These are phyloP conservation scores for Corniculantispora saksenae DNA, from an alignment of 2,329 filamentous ascomycete species.

Conservation along the genomic window DNA sequence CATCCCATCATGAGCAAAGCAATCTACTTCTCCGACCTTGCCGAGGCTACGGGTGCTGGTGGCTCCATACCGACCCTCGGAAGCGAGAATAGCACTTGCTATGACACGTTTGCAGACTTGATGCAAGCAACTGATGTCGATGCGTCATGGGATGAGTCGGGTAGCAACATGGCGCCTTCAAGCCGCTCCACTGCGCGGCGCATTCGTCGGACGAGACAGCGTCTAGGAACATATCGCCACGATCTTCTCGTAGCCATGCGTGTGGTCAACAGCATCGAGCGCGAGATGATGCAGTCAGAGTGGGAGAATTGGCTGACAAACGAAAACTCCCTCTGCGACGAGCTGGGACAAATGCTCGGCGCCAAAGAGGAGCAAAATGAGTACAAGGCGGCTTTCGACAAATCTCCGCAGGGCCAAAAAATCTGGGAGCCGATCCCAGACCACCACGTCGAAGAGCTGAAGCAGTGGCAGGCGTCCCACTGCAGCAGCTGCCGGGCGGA, in stretches of 20 bases:
- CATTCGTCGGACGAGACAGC: constrained; percentile 77
- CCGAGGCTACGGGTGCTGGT: constrained; percentile 55
- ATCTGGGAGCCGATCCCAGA: constrained; percentile 28
- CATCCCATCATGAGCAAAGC: constrained; percentile 81
- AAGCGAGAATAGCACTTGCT: constrained; percentile 55
- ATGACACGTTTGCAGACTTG: constrained; percentile 62
- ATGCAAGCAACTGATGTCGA: constrained; percentile 60
- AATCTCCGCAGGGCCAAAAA: constrained; percentile 33
- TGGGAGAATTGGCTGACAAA: constrained; percentile 91
- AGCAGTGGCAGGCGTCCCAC: constrained; percentile 12
- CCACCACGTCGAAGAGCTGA: constrained; percentile 8
- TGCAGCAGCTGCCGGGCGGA: constrained; percentile 16
- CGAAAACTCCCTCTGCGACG: constrained; percentile 75
- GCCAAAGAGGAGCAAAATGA: constrained; percentile 27
- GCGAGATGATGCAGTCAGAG: constrained; percentile 80
- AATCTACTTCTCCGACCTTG: constrained; percentile 80
- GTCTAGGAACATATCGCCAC: constrained; percentile 81
- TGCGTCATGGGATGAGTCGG: constrained; percentile 55
- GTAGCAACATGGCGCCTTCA: constrained; percentile 46
- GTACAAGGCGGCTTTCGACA: constrained; percentile 21
- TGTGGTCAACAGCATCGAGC: constrained; percentile 85
- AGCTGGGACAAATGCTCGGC: constrained; percentile 51
- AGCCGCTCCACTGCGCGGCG: constrained; percentile 61
- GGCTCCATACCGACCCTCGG: constrained; percentile 37
- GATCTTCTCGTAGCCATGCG: constrained; percentile 89